Evolutionary conservation across 106 monocot genomes (phyloP), one percentile per base, ranked within the genome.

Genomic region (Agapanthus africanus): DNA sequence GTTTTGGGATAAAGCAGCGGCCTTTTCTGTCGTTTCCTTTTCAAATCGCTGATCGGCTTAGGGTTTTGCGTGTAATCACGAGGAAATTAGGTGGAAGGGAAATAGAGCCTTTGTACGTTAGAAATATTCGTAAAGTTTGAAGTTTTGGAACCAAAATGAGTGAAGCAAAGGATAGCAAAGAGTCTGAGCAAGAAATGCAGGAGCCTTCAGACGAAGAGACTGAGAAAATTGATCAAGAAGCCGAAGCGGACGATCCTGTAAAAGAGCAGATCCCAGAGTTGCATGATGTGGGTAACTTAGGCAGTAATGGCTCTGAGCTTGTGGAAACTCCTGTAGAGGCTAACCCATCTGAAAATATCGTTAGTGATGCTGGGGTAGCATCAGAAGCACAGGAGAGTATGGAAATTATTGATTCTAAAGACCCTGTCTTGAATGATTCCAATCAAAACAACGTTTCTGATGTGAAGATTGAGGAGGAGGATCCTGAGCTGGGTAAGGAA

Each of bases 381-480:
- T 41, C 66, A 28, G 42, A 66, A 30, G 19, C 26, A 27, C 25
- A 18, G 22, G 42, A 44, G 13, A 37, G 30, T 14, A 41, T 37
- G 8, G 66, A 66, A 28, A 31, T 16, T 2, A 35, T n/a, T 3
- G 30, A 13, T 44, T 27, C 66, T 40, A 44, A 37, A 16, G 37
- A 66, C 28, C 66, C 30, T 2, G 4, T 15, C 30, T 34, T 13
- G 4, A 60, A 60, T 44, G 72, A 67, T 42, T 27, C 28, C 6
- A 59, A 74, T 37, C 46, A 37, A 37, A 71, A 63, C 42, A 70
- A 32, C 52, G 65, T 23, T 59, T 31, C 8, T 32, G 67, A 71
- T 67, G 71, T 13, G 14, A 67, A 74, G 38, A 42, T 21, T 46
- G 75, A 37, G 66, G 8, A 40, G 32, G 69, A 69, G 16, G 50